Evolutionary conservation across 495 filamentous ascomycete species (phyloP).

Genomic region (Penicillium coffeae): DNA sequence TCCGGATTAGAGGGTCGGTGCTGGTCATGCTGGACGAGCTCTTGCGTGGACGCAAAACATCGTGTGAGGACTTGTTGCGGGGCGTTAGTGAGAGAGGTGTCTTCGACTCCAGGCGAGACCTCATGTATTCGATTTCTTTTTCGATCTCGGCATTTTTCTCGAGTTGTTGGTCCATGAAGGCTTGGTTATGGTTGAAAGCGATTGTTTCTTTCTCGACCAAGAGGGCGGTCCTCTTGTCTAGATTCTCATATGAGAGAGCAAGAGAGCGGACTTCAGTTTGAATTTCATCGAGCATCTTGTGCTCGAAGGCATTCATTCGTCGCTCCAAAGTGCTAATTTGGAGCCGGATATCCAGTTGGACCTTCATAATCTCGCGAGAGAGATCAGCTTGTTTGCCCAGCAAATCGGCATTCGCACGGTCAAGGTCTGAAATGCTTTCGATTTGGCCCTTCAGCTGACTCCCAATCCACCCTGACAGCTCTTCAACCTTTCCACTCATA

Average conservation of each 20-base stretch:
- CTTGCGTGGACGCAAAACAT: not conserved
- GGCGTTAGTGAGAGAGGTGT: not conserved
- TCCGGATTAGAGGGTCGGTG: constrained; percentile 4
- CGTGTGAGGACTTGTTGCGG: not conserved
- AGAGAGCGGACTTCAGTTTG: constrained; percentile 8
- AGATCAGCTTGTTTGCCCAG: constrained; percentile 6
- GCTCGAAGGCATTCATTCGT: constrained; percentile 8
- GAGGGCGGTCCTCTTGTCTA: constrained; percentile 6
- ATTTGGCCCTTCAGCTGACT: constrained; percentile 12
- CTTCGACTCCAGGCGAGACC: not conserved
- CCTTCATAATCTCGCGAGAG: constrained; percentile 9
- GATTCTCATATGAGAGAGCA: constrained; percentile 2
- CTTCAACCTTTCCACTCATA: constrained; percentile 7
- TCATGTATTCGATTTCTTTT: constrained; percentile 3
- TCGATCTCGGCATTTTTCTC: constrained; percentile 9
- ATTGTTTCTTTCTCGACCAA: not conserved
- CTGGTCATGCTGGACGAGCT: constrained; percentile 2
- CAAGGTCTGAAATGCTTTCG: constrained; percentile 3
- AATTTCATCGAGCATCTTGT: constrained; percentile 7
- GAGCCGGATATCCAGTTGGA: constrained; percentile 10
- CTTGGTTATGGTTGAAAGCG: constrained; percentile 1
- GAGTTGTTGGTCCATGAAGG: constrained; percentile 5
- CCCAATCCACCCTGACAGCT: constrained; percentile 12
- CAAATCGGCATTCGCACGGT: constrained; percentile 10
- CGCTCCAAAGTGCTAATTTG: constrained; percentile 11